These are phyloP conservation scores for Paecilomyces sp. DNA, from an alignment of 2,329 filamentous ascomycete genomes.

Conservation along the genomic window DNA sequence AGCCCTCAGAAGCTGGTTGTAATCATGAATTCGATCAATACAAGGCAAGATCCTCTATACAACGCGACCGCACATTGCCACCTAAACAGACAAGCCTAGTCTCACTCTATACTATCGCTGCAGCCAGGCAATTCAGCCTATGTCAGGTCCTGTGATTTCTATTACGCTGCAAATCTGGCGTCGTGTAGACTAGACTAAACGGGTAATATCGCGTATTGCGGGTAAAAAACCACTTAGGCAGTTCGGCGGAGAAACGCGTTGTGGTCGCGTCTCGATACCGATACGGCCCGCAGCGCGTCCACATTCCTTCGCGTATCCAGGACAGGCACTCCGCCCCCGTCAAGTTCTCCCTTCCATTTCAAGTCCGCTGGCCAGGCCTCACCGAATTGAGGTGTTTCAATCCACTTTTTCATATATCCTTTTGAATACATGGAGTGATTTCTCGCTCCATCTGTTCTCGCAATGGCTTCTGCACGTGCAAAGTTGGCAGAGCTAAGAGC, in stretches of 20 bases:
- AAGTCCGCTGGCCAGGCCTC: neutral
- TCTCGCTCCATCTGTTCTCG: slow-evolving; percentile 1
- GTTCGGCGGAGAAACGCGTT: slow-evolving; percentile 16
- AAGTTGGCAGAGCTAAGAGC: slow-evolving; percentile 67
- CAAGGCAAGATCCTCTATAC: too few species aligned
- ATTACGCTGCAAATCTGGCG: neutral
- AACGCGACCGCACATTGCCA: too few species aligned
- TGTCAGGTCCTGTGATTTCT: neutral
- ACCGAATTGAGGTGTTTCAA: neutral
- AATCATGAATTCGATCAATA: neutral
- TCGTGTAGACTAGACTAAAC: neutral
- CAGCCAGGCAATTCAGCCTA: neutral
- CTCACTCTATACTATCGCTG: neutral
- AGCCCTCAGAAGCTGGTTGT: neutral
- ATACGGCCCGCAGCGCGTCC: slow-evolving; percentile 8
- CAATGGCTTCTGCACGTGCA: slow-evolving; percentile 27
- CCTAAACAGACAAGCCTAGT: slow-evolving; percentile 1
- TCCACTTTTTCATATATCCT: neutral
- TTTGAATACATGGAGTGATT: neutral
- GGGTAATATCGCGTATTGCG: neutral
- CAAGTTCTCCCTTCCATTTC: neutral
- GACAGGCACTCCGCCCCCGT: neutral
- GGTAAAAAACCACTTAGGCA: slow-evolving; percentile 13
- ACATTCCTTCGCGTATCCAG: slow-evolving; percentile 9
- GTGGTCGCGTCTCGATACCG: slow-evolving; percentile 11